Evolutionary conservation across 805 yeast species (phyloP), one percentile per base, ranked within the genome.

Genomic region (Candida rishiriensis): DNA sequence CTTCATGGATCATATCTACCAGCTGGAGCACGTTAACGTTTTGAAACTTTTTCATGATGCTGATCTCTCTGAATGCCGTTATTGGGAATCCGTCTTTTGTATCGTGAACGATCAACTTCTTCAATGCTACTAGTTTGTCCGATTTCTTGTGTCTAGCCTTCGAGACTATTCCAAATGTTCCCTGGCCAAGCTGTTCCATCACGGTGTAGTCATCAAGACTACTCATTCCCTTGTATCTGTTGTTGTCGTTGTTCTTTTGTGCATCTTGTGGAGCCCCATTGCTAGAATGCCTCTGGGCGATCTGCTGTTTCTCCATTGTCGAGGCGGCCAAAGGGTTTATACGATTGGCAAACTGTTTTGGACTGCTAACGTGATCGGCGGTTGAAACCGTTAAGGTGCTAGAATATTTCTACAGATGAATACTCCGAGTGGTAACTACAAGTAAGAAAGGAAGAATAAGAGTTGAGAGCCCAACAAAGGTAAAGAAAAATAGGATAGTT

Each of bases 51-150:
- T 87, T 88, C 63, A 93, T 70, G 17, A 89, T 87, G 14, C 83
- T 77, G 46, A 91, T 89, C 59, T 93, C 99, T 49, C 99, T 75
- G 64, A 90, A 78, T 2, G 98, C 97, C 0, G 99, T 93, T 26
- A 93, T 82, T 1, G 99, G 98, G 59, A 91, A 89, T 31, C 87
- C 85, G 54, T 85, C 90, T 52, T 81, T 82, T 36, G 81, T 84
- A 41, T 83, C 79, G 57, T 82, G 89, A 49, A 86, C 75, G n/a
- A 89, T 69, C 39, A 93, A 77, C 59, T 83, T 86, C 64, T 93
- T 93, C 54, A 95, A 71, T 0, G 99, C 99, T 15, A 91, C 97
- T 13, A 80, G 55, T 36, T 75, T 69, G 3, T 76, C 71, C 1
- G 82, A 66, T n/a, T 73, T 63, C 31, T 67, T 69, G 33, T 77